Conservation (phyloP, 345 rosid species). For the Raphanus sativus region DNA sequence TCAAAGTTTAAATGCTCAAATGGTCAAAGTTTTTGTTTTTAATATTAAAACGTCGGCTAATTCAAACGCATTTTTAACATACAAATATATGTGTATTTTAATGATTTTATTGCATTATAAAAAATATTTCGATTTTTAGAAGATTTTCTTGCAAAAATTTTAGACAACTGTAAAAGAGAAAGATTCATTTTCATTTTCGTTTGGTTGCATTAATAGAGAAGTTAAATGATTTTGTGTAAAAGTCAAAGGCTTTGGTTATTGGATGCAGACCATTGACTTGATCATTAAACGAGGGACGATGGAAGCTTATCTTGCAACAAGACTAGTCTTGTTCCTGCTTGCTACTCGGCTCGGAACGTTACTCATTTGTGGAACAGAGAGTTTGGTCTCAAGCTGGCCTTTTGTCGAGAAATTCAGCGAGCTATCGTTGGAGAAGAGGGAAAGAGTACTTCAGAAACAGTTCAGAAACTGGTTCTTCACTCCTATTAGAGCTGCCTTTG, state of each 20-base stretch:
- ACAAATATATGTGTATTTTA: not conserved
- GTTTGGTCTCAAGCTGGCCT: slow-evolving; percentile 53
- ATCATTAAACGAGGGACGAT: slow-evolving; percentile 23
- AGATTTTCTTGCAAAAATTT: not conserved
- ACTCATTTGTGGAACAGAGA: slow-evolving; percentile 60
- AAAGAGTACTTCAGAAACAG: slow-evolving; percentile 57
- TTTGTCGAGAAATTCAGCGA: slow-evolving; percentile 47
- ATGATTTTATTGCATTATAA: not conserved
- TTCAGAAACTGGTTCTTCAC: slow-evolving; percentile 46
- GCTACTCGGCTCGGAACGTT: slow-evolving; percentile 72
- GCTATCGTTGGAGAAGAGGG: slow-evolving; percentile 57
- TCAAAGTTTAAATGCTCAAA: not conserved
- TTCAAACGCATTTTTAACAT: not conserved
- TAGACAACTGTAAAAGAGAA: not conserved
- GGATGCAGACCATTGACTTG: slow-evolving; percentile 31
- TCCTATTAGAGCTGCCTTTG: slow-evolving; percentile 52
- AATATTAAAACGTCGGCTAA: not conserved
- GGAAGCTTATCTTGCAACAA: slow-evolving; percentile 35
- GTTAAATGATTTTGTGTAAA: not conserved
- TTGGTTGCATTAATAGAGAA: not conserved
- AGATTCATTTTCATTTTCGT: not conserved
- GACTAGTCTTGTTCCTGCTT: slow-evolving; percentile 48
- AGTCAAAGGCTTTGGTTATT: not conserved
- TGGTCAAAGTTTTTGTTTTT: not conserved
- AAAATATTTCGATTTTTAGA: not conserved